These are phyloP conservation scores for Ecytonucleospora hepatopenaei DNA, from an alignment of 371 early-diverging fungal genomes.

Conservation along the genomic window DNA sequence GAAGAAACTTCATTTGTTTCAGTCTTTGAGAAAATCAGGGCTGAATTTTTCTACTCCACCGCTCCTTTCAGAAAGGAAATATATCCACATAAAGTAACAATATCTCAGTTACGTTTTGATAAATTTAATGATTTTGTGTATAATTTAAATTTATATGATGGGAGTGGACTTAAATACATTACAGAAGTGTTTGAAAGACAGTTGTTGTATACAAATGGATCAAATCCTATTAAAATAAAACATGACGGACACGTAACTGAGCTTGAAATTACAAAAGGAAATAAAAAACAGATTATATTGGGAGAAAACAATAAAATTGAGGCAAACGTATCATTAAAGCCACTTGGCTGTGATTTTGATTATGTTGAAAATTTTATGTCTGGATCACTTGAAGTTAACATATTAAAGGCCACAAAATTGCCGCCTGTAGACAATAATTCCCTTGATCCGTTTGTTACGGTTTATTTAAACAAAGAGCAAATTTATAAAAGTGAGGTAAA, in stretches of 20 bases:
- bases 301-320: not conserved
- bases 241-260: constrained; percentile 30
- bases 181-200: not conserved
- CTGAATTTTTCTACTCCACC: constrained; percentile 19
- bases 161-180: constrained; percentile 6
- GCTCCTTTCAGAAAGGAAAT: constrained; percentile 7
- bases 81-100: constrained; percentile 21
- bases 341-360: not conserved
- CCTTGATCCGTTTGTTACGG: constrained; percentile 39
- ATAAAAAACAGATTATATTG: constrained; percentile 26
- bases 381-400: constrained; percentile 40
- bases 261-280: constrained; percentile 21
- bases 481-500: constrained; percentile 35
- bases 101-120: constrained; percentile 38
- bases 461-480: constrained; percentile 44
- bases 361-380: not conserved
- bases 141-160: constrained; percentile 31
- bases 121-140: constrained; percentile 29
- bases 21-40: constrained; percentile 28
- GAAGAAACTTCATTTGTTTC: constrained; percentile 4
- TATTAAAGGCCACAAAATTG: constrained; percentile 38
- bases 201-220: not conserved
- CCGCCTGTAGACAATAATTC: constrained; percentile 4
- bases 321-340: not conserved
- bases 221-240: constrained; percentile 16